Evolutionary conservation across 192 early-diverging fungal genomes (phyloP).

Genomic region (Allomyces javanicus): DNA sequence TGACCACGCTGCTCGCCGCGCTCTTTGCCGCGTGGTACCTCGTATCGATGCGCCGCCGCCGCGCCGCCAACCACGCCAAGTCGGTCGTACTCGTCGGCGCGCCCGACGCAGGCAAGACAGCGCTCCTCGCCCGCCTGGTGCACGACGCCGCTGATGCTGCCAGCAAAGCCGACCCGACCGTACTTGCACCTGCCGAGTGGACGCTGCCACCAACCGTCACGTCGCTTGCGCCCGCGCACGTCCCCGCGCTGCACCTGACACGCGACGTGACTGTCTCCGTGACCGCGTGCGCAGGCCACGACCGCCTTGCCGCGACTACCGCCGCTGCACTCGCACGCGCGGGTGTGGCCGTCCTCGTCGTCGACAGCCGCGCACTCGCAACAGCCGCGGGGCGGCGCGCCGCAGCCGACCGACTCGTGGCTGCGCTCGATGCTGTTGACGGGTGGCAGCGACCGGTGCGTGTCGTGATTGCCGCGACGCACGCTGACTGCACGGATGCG

Average conservation of each 20-base stretch:
- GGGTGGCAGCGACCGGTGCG: not conserved
- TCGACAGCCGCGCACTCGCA: not conserved
- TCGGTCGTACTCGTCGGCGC: not conserved
- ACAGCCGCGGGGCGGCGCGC: not conserved
- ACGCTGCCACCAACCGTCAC: not conserved
- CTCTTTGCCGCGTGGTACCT: too few species aligned
- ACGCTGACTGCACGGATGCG: not conserved
- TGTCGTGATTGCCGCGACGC: not conserved
- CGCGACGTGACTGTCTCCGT: not conserved
- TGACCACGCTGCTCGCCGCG: too few species aligned
- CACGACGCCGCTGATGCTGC: too few species aligned
- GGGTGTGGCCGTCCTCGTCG: not conserved
- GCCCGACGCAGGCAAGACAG: not conserved
- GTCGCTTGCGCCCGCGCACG: not conserved
- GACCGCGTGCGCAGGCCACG: not conserved
- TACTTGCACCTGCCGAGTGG: not conserved
- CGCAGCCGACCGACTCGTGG: not conserved
- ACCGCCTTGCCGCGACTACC: not conserved
- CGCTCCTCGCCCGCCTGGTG: not conserved
- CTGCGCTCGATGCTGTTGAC: not conserved
- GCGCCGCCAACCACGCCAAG: not conserved
- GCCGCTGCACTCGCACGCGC: not conserved
- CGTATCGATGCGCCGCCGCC: too few species aligned
- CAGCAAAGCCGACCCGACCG: too few species aligned
- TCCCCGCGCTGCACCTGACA: not conserved